Percentiles rank a stretch among this genome's conserved stretches.
Conservation (phyloP, 2,329 filamentous ascomycete species). For the Plectosphaerella cucumerina region DNA sequence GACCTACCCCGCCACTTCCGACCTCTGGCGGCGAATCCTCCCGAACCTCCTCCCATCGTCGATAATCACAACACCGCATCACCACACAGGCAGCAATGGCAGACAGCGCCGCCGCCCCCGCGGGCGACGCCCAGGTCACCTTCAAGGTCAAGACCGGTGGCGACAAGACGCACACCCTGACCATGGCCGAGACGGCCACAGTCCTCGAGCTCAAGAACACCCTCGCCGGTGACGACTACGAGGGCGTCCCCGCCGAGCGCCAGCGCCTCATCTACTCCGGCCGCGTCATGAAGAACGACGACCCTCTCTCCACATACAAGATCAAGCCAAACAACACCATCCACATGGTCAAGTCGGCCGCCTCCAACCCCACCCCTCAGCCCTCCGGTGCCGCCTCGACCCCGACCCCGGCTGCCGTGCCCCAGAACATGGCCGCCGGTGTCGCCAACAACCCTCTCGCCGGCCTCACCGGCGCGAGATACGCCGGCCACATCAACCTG, state of each 20-base stretch:
- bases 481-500: slow-evolving; percentile 86
- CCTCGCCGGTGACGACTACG: slow-evolving; percentile 74
- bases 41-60: not conserved
- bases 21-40: not conserved
- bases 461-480: slow-evolving; percentile 85
- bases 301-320: slow-evolving; percentile 81
- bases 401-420: slow-evolving; percentile 56
- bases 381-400: slow-evolving; percentile 35
- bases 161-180: slow-evolving; percentile 79
- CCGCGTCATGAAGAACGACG: slow-evolving; percentile 91
- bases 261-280: slow-evolving; percentile 98
- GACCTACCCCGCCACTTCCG: not conserved
- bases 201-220: slow-evolving; percentile 87
- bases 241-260: slow-evolving; percentile 80
- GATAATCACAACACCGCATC: not conserved
- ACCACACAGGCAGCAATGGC: slow-evolving; percentile 65
- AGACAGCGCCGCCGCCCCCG: slow-evolving; percentile 51
- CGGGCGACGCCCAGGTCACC: slow-evolving; percentile 73
- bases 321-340: slow-evolving; percentile 95
- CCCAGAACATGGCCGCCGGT: slow-evolving; percentile 75
- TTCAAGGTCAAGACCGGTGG: slow-evolving; percentile 98
- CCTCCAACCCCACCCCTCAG: slow-evolving; percentile 65
- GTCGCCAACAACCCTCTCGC: slow-evolving; percentile 86
- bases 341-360: slow-evolving; percentile 93
- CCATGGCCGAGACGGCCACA: slow-evolving; percentile 70